phyloP scores from a whole-genome alignment of 495 filamentous ascomycete genomes.

The Penicillium waksmanii region DNA sequence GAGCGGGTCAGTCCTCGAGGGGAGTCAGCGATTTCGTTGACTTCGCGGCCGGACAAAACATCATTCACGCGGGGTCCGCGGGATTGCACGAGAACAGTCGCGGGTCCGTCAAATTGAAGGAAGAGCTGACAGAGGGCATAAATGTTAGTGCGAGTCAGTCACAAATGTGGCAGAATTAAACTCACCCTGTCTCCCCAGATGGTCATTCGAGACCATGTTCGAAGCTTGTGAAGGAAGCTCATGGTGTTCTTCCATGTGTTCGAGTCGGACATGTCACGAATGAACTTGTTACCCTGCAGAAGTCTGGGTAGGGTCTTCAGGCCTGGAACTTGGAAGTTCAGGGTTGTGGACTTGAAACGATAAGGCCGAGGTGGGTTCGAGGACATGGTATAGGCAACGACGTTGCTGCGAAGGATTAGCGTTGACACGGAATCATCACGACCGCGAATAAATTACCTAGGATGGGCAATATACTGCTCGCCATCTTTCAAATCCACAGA shows the following conservation, averaged over 20 bases:
- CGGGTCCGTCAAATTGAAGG: constrained; percentile 83
- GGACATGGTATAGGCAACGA: constrained; percentile 84
- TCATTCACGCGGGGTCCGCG: constrained; percentile 76
- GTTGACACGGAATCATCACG: background rate
- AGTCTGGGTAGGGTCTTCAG: constrained; percentile 54
- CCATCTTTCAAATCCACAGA: constrained; percentile 74
- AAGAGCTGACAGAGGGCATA: constrained; percentile 61
- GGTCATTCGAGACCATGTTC: constrained; percentile 74
- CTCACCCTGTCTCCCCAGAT: constrained; percentile 90
- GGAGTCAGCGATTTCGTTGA: constrained; percentile 83
- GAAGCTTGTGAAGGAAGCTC: constrained; percentile 61
- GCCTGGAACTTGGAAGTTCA: constrained; percentile 79
- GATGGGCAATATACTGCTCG: constrained; percentile 88
- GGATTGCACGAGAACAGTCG: constrained; percentile 82
- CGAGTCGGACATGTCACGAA: constrained; percentile 68
- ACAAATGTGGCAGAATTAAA: background rate
- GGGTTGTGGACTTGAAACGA: constrained; percentile 74
- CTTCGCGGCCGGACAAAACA: constrained; percentile 70
- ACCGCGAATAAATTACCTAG: constrained; percentile 49
- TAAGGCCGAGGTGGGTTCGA: constrained; percentile 77
- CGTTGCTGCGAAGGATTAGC: constrained; percentile 59
- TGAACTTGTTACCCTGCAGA: constrained; percentile 67
- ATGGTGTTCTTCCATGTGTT: constrained; percentile 69
- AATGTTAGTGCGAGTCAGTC: constrained; percentile 10
- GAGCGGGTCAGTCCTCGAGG: constrained; percentile 59